Evolutionary conservation across 78 protist genomes (phyloP), one percentile per base, ranked within the genome.

Genomic region (Isochrysis galbana): DNA sequence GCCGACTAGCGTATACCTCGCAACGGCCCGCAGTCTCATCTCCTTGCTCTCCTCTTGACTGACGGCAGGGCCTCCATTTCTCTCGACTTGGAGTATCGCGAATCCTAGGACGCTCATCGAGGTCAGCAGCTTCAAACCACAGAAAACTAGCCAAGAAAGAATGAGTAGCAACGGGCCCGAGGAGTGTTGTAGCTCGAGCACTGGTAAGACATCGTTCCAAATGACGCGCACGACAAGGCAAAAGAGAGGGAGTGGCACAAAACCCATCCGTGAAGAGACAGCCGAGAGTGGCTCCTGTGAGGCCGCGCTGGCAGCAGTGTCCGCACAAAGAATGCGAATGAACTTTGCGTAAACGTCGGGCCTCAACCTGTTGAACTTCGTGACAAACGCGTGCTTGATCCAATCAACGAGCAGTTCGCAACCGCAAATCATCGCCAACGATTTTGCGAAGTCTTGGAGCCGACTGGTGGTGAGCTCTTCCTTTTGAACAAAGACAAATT

Each of bases 361-460:
- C 29, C 0, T 10, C 7, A 94, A 51, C 82, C 84, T 51, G 87
- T 97, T 96, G 90, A 94, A 96, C 95, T 94, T 95, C n/a, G 96
- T 95, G 67, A 97, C 91, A 91, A 97, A 97, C 17, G 98, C 91
- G 74, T 97, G 99, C 91, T 97, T 97, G 55, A 96, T 91, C 77
- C 96, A 95, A 92, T 97, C 99, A 29, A 97, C 94, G 1, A 94
- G 0, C 25, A 90, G 0, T 92, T 97, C 98, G 32, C 96, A 61
- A 32, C 80, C 42, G 90, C 39, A 89, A 38, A 96, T 94, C 70
- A 0, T 83, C 90, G 0, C 69, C 4, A 84, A 0, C n/a, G 83
- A 21, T 45, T 7, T 1, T 34, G 0, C 1, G 44, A 55, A 34
- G 29, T 61, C 36, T 26, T 29, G 1, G 36, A 86, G 90, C 74